phyloP scores from a whole-genome alignment of 2,329 filamentous ascomycete species.

The Ophiostoma perfectum region DNA sequence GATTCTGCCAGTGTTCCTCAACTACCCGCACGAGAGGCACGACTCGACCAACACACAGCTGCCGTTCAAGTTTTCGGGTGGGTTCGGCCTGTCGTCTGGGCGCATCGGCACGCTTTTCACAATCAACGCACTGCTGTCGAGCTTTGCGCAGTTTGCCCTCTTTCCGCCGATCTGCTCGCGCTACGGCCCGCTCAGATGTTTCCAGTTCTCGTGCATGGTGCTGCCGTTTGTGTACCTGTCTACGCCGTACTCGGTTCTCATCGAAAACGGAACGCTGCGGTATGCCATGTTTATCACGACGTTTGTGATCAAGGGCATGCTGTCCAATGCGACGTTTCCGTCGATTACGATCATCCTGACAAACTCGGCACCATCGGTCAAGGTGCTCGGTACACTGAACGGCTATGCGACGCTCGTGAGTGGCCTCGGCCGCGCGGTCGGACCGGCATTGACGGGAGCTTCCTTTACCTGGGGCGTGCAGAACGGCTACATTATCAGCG shows the following conservation, averaged over 20 bases:
- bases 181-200: conserved; percentile 69
- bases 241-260: conserved; percentile 74
- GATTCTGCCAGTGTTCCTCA: conserved; percentile 80
- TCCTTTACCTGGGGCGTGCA: conserved; percentile 73
- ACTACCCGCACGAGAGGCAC: conserved; percentile 58
- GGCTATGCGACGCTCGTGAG: conserved; percentile 81
- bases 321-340: conserved; percentile 80
- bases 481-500: conserved; percentile 67
- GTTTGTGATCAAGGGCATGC: conserved; percentile 68
- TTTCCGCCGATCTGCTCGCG: conserved; percentile 70
- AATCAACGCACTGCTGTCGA: conserved; percentile 71
- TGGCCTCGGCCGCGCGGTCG: conserved; percentile 71
- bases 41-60: conserved; percentile 54
- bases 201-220: conserved; percentile 56
- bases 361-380: conserved; percentile 71
- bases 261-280: conserved; percentile 44
- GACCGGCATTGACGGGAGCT: conserved; percentile 67
- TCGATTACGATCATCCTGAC: conserved; percentile 86
- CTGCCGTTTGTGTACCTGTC: conserved; percentile 73
- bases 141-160: conserved; percentile 76
- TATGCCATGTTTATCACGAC: conserved; percentile 59
- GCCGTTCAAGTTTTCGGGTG: conserved; percentile 77
- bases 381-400: conserved; percentile 80
- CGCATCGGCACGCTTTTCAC: conserved; percentile 83
- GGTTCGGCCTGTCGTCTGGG: conserved; percentile 67